Conservation (phyloP, 2,329 filamentous ascomycete genomes). For the Alternaria consortialis region DNA sequence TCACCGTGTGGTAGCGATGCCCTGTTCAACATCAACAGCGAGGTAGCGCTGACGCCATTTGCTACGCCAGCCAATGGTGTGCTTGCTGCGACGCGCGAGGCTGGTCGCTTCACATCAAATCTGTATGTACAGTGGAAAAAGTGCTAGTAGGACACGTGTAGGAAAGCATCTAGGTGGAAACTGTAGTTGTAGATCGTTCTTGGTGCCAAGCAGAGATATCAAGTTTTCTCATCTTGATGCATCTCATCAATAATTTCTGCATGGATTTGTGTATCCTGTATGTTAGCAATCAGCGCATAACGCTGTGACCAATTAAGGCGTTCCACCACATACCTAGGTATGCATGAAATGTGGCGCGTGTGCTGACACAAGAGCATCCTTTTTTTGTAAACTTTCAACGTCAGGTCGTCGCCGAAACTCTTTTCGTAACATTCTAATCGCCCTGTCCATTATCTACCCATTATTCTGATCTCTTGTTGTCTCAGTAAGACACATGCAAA, state of each 20-base stretch:
- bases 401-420: neutral
- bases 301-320: neutral
- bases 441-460: neutral
- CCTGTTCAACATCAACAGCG: constrained; percentile 44
- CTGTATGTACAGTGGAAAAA: constrained; percentile 48
- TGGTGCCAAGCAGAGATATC: neutral
- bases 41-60: constrained; percentile 42
- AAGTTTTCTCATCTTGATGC: neutral
- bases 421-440: constrained; percentile 4
- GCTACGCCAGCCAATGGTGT: constrained; percentile 30
- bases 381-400: neutral
- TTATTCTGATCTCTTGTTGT: neutral
- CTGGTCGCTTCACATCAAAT: constrained; percentile 33
- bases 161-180: neutral
- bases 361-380: neutral
- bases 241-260: neutral
- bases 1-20: constrained; percentile 41
- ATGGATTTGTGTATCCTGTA: neutral
- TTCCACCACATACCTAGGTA: neutral
- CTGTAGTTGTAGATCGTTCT: neutral
- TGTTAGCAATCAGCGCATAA: neutral
- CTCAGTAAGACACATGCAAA: neutral
- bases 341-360: neutral
- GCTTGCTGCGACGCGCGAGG: constrained; percentile 39
- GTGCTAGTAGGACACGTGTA: constrained; percentile 29